Evolutionary conservation across 805 yeast genomes (phyloP).

Genomic region (Candida hispaniensis): DNA sequence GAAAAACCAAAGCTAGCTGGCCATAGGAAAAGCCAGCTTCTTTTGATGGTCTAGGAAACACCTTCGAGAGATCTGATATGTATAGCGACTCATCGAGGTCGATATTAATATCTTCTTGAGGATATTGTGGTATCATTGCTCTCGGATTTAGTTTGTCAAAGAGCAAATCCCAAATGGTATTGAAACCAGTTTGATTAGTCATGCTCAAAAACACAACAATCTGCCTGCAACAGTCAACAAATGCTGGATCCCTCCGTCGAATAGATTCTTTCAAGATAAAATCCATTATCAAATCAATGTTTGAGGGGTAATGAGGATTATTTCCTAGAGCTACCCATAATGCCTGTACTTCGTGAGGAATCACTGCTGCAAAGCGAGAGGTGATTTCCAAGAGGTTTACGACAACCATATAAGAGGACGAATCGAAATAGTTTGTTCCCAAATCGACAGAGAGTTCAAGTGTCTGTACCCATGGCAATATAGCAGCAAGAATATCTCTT

Average conservation of each 20-base stretch:
- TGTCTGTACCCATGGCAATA: constrained; percentile 88
- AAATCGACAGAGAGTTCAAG: constrained; percentile 49
- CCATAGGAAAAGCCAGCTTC: constrained; percentile 78
- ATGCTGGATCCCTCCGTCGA: constrained; percentile 54
- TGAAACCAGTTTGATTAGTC: constrained; percentile 41
- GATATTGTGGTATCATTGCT: constrained; percentile 72
- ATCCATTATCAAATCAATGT: constrained; percentile 60
- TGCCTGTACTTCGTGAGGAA: constrained; percentile 84
- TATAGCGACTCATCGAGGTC: constrained; percentile 34
- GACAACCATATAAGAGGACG: constrained; percentile 50
- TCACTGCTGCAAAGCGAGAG: constrained; percentile 56
- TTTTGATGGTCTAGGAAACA: constrained; percentile 42
- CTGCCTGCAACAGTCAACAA: constrained; percentile 72
- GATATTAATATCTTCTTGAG: constrained; percentile 22
- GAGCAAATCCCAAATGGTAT: constrained; percentile 48
- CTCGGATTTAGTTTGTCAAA: constrained; percentile 68
- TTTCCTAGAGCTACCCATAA: constrained; percentile 91
- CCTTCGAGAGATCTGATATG: constrained; percentile 56
- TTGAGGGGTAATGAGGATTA: constrained; percentile 47
- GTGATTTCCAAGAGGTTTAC: constrained; percentile 78
- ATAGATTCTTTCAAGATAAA: constrained; percentile 60
- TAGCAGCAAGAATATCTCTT: constrained; percentile 66
- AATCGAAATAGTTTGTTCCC: constrained; percentile 30
- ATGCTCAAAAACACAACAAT: constrained; percentile 56
- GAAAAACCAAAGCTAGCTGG: constrained; percentile 72